A percentile compares a stretch with the other conserved stretches of the same genome.
Conservation (phyloP, 192 early-diverging fungal species). For the Backusella parvicylindrica region DNA sequence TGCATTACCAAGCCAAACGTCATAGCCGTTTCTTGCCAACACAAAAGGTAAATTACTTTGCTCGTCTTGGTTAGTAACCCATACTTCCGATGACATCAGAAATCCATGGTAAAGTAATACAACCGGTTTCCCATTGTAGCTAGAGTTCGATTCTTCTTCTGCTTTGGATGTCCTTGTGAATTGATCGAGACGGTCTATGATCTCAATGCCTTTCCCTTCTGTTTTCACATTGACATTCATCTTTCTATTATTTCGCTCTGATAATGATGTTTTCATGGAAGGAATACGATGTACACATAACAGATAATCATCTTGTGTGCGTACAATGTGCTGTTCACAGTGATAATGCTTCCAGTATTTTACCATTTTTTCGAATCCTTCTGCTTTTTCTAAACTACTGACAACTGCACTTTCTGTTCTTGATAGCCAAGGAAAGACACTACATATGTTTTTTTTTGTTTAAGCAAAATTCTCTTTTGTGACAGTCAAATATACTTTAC, state of each 20-base stretch:
- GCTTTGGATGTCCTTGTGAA: constrained; percentile 4
- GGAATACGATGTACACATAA: constrained; percentile 83
- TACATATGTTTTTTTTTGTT: background rate
- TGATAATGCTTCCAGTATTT: constrained; percentile 33
- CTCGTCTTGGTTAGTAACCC: constrained; percentile 82
- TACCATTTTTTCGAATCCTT: constrained; percentile 43
- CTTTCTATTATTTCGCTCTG: background rate
- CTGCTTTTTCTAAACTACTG: constrained; percentile 38
- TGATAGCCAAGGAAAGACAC: constrained; percentile 27
- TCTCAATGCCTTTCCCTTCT: constrained; percentile 12
- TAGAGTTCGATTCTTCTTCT: background rate
- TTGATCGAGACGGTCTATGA: constrained; percentile 13
- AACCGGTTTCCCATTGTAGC: constrained; percentile 59
- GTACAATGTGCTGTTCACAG: constrained; percentile 79
- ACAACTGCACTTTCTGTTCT: constrained; percentile 17
- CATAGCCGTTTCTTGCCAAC: constrained; percentile 86
- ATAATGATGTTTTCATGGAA: constrained; percentile 3
- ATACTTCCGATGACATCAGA: constrained; percentile 90
- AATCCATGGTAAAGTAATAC: constrained; percentile 95
- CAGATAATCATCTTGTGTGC: constrained; percentile 85
- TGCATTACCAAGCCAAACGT: constrained; percentile 96
- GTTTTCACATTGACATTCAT: background rate
- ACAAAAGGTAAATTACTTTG: constrained; percentile 74
- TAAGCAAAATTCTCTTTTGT: background rate
- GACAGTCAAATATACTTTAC: constrained; percentile 11